phyloP scores from a whole-genome alignment of 192 early-diverging fungal genomes.

The Entomortierella lignicola region DNA sequence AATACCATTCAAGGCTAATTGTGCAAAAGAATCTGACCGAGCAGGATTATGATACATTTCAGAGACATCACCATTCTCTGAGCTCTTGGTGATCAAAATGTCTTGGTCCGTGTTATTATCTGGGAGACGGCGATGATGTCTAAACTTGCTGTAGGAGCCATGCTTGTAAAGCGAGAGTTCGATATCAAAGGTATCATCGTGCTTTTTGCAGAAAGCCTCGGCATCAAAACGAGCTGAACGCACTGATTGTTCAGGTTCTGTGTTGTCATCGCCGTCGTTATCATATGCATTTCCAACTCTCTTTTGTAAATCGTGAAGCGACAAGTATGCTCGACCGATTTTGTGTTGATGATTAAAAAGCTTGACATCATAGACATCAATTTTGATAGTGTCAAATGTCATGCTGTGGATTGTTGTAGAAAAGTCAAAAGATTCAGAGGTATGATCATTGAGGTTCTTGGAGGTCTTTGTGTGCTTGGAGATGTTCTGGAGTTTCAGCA shows the following conservation, averaged over 20 bases:
- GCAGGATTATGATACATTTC: not conserved
- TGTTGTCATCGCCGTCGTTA: constrained; percentile 45
- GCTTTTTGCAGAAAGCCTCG: constrained; percentile 33
- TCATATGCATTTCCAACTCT: constrained; percentile 50
- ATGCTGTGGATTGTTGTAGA: constrained; percentile 39
- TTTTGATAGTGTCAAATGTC: constrained; percentile 51
- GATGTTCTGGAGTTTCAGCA: constrained; percentile 40
- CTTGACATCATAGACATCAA: constrained; percentile 43
- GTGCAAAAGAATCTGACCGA: constrained; percentile 35
- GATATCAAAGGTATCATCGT: constrained; percentile 43
- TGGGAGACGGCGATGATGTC: not conserved
- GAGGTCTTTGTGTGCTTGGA: constrained; percentile 26
- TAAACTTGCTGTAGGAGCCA: constrained; percentile 43
- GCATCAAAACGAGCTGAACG: constrained; percentile 44
- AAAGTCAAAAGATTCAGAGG: constrained; percentile 34
- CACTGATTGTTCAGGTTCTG: constrained; percentile 45
- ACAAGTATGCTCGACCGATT: constrained; percentile 47
- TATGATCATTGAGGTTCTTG: constrained; percentile 44
- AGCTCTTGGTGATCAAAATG: constrained; percentile 17
- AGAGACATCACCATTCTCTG: constrained; percentile 33
- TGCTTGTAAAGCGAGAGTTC: constrained; percentile 44
- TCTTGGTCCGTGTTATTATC: constrained; percentile 2
- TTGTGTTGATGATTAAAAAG: constrained; percentile 33
- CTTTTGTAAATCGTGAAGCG: constrained; percentile 41
- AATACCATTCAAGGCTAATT: constrained; percentile 43